Percentiles rank a stretch among this genome's conserved stretches.
phyloP scores from a whole-genome alignment of 2,329 filamentous ascomycete species.

The Sporothrix curviconia region DNA sequence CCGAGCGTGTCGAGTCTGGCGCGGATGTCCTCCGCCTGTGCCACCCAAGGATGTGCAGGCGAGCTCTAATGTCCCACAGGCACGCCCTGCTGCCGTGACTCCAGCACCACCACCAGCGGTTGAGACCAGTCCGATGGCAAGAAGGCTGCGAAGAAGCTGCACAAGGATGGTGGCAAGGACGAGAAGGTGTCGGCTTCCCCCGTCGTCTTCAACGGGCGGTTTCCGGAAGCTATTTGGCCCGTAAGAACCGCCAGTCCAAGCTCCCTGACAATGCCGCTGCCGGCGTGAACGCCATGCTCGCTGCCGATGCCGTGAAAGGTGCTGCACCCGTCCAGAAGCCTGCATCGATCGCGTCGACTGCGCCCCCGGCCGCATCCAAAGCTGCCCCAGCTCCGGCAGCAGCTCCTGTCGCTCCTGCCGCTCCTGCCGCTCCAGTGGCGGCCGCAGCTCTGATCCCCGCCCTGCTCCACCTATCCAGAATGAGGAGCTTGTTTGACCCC shows the following conservation, averaged over 20 bases:
- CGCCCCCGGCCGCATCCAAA: background rate
- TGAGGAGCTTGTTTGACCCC: constrained; percentile 19
- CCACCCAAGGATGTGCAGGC: constrained; percentile 31
- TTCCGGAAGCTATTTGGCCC: constrained; percentile 61
- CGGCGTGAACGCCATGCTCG: constrained; percentile 47
- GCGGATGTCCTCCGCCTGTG: constrained; percentile 29
- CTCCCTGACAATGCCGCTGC: constrained; percentile 46
- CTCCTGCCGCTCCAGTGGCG: constrained; percentile 21
- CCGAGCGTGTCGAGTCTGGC: constrained; percentile 17
- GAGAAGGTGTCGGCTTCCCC: constrained; percentile 22
- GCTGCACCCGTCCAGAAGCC: constrained; percentile 3
- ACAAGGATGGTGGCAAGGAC: constrained; percentile 42
- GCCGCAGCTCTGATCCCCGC: constrained; percentile 19
- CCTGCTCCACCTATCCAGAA: constrained; percentile 7
- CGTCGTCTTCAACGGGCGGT: constrained; percentile 31
- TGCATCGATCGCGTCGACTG: constrained; percentile 3
- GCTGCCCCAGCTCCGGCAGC: constrained; percentile 12
- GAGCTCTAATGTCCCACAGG: constrained; percentile 30
- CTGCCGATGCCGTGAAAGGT: constrained; percentile 24
- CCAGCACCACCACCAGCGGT: constrained; percentile 34
- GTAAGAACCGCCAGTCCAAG: constrained; percentile 55
- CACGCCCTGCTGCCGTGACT: constrained; percentile 33
- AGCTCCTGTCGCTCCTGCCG: constrained; percentile 19
- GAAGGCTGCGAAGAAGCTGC: constrained; percentile 47
- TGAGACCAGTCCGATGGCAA: constrained; percentile 38